Percentiles rank a stretch among this genome's conserved stretches.
Conservation (phyloP, 2,329 filamentous ascomycete species). For the Byssoonygena ceratinophila region DNA sequence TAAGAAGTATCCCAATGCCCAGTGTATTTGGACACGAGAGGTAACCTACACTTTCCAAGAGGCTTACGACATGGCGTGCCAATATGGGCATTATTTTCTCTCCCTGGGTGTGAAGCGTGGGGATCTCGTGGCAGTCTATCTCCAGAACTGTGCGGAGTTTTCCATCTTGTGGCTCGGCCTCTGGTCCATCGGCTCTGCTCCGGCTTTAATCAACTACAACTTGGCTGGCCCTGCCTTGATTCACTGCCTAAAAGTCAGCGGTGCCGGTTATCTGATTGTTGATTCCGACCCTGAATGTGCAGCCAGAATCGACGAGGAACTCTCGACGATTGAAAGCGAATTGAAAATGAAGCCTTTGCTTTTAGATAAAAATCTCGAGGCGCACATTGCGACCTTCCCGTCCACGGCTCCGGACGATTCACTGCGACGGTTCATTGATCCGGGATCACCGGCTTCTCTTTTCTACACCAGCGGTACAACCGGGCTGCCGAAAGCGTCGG, state of each 20-base stretch:
- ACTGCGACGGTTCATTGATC: constrained; percentile 44
- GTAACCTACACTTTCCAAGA: constrained; percentile 51
- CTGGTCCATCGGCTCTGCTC: constrained; percentile 56
- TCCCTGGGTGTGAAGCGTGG: constrained; percentile 48
- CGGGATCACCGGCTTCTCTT: constrained; percentile 49
- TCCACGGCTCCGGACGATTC: constrained; percentile 46
- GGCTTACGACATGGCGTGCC: constrained; percentile 46
- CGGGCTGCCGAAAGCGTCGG: constrained; percentile 61
- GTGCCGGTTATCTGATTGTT: constrained; percentile 47
- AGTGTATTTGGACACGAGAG: constrained; percentile 57
- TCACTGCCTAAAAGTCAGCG: constrained; percentile 53
- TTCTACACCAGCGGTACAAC: constrained; percentile 72
- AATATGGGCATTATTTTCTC: constrained; percentile 54
- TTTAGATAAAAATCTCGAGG: constrained; percentile 42
- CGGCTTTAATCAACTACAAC: constrained; percentile 63
- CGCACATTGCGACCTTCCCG: constrained; percentile 40
- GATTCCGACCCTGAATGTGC: constrained; percentile 47
- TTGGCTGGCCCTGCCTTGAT: constrained; percentile 52
- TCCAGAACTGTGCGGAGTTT: constrained; percentile 59
- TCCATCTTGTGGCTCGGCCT: constrained; percentile 55
- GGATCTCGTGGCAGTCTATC: constrained; percentile 55
- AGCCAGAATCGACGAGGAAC: constrained; percentile 46
- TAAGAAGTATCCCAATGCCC: constrained; percentile 42
- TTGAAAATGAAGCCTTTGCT: constrained; percentile 50
- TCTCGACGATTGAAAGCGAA: constrained; percentile 41